Conservation (phyloP, 2,329 filamentous ascomycete species). For the Laburnicola sp. region DNA sequence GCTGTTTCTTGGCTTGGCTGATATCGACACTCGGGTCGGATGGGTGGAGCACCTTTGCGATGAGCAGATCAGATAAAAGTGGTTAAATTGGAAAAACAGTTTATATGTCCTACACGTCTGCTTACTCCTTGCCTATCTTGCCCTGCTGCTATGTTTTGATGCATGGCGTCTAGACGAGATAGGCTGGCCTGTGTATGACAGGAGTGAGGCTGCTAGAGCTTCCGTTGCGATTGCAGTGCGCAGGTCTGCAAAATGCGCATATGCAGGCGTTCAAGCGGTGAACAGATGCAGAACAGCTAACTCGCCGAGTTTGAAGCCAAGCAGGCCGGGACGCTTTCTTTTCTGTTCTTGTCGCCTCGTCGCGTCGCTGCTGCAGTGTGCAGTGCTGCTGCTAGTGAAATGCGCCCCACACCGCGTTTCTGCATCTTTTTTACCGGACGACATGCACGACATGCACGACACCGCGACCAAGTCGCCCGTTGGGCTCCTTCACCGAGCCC, state of each 20-base stretch:
- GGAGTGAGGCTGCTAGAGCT: not conserved
- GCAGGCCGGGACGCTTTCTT: no score
- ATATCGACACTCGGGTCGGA: constrained; percentile 9
- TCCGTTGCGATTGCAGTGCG: not conserved
- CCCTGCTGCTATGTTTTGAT: not conserved
- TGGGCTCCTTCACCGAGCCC: not conserved
- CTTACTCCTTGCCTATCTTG: not conserved
- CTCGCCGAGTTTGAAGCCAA: not conserved
- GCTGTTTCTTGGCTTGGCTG: constrained; percentile 31
- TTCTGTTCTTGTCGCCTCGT: not conserved
- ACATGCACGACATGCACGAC: not conserved
- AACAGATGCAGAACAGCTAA: not conserved
- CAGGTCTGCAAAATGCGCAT: not conserved
- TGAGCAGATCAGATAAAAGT: constrained; percentile 25
- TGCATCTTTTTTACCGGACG: constrained; percentile 1
- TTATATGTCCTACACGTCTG: constrained; percentile 14
- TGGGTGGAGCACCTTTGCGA: not conserved
- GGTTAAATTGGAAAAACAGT: constrained; percentile 33
- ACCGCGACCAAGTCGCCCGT: not conserved
- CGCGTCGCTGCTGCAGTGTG: not conserved
- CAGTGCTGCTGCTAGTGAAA: not conserved
- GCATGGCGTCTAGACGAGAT: no score
- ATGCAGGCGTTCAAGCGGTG: not conserved
- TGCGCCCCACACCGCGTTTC: not conserved
- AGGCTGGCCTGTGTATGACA: no score